Base-by-base conservation (phyloP, 306 rosid species). In the Oxytropis ochrocephala region DNA sequence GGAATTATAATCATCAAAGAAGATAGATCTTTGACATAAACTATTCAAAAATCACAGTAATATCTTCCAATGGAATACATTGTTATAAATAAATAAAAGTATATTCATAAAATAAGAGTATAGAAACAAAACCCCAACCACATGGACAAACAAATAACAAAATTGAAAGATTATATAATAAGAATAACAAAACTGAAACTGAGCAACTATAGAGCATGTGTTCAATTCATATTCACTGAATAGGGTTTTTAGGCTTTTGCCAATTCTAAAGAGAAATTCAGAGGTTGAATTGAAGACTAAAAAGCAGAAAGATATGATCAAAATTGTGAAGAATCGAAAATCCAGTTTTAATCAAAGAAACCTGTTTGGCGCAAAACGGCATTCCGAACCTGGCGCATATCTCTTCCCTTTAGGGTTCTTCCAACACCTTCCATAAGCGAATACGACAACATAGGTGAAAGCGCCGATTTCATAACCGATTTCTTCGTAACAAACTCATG, bases 361-460 rank as follows among this genome's bases (percentile, higher is more conserved):
- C 97, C 96, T 80, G 91, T 88, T 82, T 75, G 92, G 41, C 86
- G 85, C 85, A 78, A 88, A 62, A 91, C 85, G 0, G 96, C 96
- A 46, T 85, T 85, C 64, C 97, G 83, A 67, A 91, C 96, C 75
- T 67, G 85, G 14, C 96, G 87, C 76, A 88, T 33, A 47, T 82
- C 86, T 43, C 86, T 78, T 11, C 86, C 86, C 58, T 92, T 89
- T 69, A 89, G 78, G 12, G 96, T 89, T 73, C 98, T 81, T 16
- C 98, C 96, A 0, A 69, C 91, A 1, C 98, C 98, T 80, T 89
- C 98, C 0, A 92, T 91, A 50, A 89, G 88, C 8, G 98, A 92
- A 65, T 41, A 85, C 14, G 98, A 79, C 11, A 86, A 73, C 84
- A 64, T 39, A 11, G 94, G 85, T 43, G 88, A 72, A n/a, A 66